Evolutionary conservation across 345 rosid genomes (phyloP).

Genomic region (Rhodamnia argentea): DNA sequence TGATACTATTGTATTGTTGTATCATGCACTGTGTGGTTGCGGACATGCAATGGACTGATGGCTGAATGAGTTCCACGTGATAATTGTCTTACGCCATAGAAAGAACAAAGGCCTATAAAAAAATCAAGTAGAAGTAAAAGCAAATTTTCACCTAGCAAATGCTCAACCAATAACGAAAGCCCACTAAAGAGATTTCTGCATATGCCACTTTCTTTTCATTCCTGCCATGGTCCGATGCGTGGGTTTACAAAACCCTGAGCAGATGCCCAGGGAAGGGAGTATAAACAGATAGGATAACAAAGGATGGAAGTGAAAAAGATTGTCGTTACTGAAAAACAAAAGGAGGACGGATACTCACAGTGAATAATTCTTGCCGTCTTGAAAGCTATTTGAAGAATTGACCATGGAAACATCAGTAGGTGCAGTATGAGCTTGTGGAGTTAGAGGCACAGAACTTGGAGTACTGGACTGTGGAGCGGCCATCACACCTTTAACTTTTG

Average conservation of each 20-base stretch:
- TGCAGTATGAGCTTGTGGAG: constrained; percentile 13
- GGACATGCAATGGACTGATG: neutral
- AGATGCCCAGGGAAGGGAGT: neutral
- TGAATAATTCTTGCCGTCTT: constrained; percentile 28
- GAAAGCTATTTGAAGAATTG: constrained; percentile 10
- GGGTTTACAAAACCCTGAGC: neutral
- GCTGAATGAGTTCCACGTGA: neutral
- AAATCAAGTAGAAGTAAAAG: neutral
- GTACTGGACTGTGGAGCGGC: constrained; percentile 6
- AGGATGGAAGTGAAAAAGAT: neutral
- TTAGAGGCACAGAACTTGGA: constrained; percentile 21
- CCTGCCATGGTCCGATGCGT: neutral
- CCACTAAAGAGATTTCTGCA: neutral
- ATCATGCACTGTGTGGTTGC: neutral
- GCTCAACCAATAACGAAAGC: neutral
- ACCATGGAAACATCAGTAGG: constrained; percentile 17
- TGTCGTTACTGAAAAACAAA: neutral
- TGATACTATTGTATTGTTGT: neutral
- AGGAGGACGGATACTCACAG: constrained; percentile 3
- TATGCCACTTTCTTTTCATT: neutral
- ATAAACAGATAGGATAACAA: neutral
- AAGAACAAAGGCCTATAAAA: neutral
- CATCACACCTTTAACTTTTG: constrained; percentile 20
- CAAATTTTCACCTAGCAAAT: neutral
- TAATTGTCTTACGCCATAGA: neutral